phyloP scores from a whole-genome alignment of 306 rosid species.

The Herpetospermum pedunculosum region DNA sequence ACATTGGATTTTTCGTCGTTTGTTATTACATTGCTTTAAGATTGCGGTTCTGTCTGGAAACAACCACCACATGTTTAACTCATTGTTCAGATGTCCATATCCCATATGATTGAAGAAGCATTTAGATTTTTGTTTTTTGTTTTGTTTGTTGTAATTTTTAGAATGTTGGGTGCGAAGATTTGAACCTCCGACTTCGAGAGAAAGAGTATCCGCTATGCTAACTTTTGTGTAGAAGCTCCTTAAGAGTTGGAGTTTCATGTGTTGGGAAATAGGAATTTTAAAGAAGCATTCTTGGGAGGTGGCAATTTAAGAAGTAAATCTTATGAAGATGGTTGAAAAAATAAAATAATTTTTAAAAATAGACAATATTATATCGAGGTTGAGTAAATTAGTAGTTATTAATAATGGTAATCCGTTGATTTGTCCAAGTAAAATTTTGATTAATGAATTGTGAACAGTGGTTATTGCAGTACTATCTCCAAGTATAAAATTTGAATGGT shows the following conservation, averaged over 20 bases:
- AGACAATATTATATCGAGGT: background rate
- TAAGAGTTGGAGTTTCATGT: background rate
- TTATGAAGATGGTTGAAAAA: background rate
- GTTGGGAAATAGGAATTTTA: background rate
- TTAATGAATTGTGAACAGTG: background rate
- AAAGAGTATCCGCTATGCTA: too few relatives aligned
- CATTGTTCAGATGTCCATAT: background rate
- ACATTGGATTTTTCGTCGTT: background rate
- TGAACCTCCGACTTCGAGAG: too few relatives aligned
- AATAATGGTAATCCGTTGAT: background rate
- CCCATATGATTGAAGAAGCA: background rate
- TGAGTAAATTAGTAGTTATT: background rate
- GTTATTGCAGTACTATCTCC: too few relatives aligned
- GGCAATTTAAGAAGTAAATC: background rate
- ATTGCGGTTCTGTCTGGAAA: background rate
- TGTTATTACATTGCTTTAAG: background rate
- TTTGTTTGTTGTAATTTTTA: too few relatives aligned
- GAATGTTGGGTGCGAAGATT: too few relatives aligned
- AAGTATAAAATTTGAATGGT: too few relatives aligned
- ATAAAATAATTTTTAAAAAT: background rate
- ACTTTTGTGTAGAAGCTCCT: background rate
- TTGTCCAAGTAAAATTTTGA: background rate
- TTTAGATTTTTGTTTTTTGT: too few relatives aligned
- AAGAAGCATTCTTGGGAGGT: background rate
- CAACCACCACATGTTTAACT: constrained; percentile 5